Conservation (phyloP, 768 basidiomycete species). For the Leccinum variicolor region DNA sequence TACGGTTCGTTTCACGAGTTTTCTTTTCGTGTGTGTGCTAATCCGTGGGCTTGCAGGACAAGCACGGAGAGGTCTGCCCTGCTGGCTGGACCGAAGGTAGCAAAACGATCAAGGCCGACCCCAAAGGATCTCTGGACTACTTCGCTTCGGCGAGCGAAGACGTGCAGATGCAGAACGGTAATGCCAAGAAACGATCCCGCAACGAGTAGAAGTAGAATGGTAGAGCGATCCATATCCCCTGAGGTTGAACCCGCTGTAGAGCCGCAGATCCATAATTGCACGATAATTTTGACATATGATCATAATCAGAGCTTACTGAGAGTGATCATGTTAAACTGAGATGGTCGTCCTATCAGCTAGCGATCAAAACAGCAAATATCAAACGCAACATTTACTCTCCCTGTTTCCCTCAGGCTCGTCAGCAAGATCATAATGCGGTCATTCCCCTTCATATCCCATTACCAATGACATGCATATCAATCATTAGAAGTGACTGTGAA, state of each 20-base stretch:
- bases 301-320: not conserved
- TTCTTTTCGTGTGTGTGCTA: not conserved
- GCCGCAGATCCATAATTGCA: not conserved
- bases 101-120: constrained; percentile 82
- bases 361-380: not conserved
- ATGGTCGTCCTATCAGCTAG: not conserved
- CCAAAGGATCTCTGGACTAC: constrained; percentile 70
- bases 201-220: constrained; percentile 36
- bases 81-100: constrained; percentile 83
- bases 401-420: not conserved
- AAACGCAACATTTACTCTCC: too few species aligned
- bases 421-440: not conserved
- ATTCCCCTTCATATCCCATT: not conserved
- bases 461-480: too few species aligned
- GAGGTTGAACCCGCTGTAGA: not conserved
- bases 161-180: constrained; percentile 35
- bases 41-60: constrained; percentile 43
- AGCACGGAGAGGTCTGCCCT: constrained; percentile 91
- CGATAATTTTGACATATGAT: not conserved
- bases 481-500: not conserved
- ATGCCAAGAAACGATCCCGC: constrained; percentile 57
- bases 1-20: constrained; percentile 45
- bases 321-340: not conserved
- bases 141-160: constrained; percentile 41
- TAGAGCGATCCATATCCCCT: not conserved